Evolutionary conservation across 2,329 filamentous ascomycete genomes (phyloP).

Genomic region (Penicillium sp.): DNA sequence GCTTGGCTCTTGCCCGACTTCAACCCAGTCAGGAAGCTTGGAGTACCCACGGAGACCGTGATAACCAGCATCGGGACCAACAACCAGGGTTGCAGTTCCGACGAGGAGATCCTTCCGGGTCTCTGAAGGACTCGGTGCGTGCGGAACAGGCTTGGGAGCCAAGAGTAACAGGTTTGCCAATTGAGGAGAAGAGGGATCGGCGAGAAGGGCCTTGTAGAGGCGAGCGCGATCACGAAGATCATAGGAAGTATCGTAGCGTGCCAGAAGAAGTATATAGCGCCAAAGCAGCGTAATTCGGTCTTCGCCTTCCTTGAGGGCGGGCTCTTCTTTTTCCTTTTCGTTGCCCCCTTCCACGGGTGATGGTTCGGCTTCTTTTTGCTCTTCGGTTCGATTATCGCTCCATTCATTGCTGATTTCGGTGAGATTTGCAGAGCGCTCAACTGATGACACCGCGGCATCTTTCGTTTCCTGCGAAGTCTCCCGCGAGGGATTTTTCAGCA

Average conservation of each 20-base stretch:
- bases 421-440: slow-evolving; percentile 9
- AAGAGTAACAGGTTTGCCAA: slow-evolving; percentile 86
- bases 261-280: slow-evolving; percentile 78
- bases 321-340: slow-evolving; percentile 32
- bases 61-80: slow-evolving; percentile 71
- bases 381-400: slow-evolving; percentile 29
- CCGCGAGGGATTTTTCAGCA: slow-evolving; percentile 54
- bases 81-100: slow-evolving; percentile 79
- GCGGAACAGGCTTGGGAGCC: slow-evolving; percentile 89
- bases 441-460: slow-evolving; percentile 19
- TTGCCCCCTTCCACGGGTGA: slow-evolving; percentile 14
- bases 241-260: slow-evolving; percentile 90
- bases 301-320: slow-evolving; percentile 30
- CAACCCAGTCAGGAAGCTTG: slow-evolving; percentile 78
- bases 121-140: slow-evolving; percentile 85
- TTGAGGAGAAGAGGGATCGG: slow-evolving; percentile 70
- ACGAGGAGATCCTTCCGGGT: slow-evolving; percentile 72
- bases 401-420: slow-evolving; percentile 35
- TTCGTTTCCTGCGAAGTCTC: slow-evolving; percentile 13
- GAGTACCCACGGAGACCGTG: slow-evolving; percentile 77
- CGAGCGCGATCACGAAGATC: slow-evolving; percentile 89
- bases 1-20: slow-evolving; percentile 75
- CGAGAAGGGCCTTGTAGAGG: slow-evolving; percentile 80
- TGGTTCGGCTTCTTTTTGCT: slow-evolving; percentile 28
- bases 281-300: slow-evolving; percentile 75